Evolutionary conservation across 108 stramenopile species (phyloP), one percentile per base, ranked within the genome.

Genomic region (Seminavis robusta): DNA sequence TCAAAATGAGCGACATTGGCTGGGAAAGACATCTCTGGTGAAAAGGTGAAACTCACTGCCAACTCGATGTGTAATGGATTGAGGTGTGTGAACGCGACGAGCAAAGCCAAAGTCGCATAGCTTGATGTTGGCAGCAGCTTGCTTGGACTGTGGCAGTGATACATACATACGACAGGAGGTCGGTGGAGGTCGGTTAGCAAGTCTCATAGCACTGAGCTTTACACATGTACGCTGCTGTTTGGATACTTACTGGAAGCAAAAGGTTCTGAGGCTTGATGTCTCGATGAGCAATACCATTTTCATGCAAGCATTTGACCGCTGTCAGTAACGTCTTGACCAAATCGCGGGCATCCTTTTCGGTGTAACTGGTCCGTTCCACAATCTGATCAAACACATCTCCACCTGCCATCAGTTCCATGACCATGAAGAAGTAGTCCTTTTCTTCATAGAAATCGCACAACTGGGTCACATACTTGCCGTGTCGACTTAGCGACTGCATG

Each of bases 351-450:
- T 99, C 97, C 42, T 71, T 82, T 64, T 99, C 99, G 7, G 83
- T 92, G 71, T 98, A 99, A 9, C 51, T 64, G 20, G 77, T 82
- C 69, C 83, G 71, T 4, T 67, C 64, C 8, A 90, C 85, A 56
- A 99, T 95, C 31, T 92, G 84, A 66, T 98, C 96, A 59, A 99
- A 95, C 3, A 98, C 89, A 62, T 99, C 97, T 8, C 98, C 98
- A 24, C 97, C 98, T 16, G 53, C 69, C 68, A 89, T 82, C 11
- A 76, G 71, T 62, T 98, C 92, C 76, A 94, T 90, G 1, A 97
- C 92, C 44, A 97, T 79, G 50, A 86, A 97, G 55, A 82, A 92
- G 41, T 80, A 69, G 13, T 81, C 82, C 3, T 65, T 56, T 19
- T 93, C 93, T 50, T 96, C 88, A 67, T 88, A 94, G 70, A 95